A percentile compares a stretch with the other conserved stretches of the same genome.
Conservation (phyloP, 1,139 yeast genomes). For the Taiozyma sp. region DNA sequence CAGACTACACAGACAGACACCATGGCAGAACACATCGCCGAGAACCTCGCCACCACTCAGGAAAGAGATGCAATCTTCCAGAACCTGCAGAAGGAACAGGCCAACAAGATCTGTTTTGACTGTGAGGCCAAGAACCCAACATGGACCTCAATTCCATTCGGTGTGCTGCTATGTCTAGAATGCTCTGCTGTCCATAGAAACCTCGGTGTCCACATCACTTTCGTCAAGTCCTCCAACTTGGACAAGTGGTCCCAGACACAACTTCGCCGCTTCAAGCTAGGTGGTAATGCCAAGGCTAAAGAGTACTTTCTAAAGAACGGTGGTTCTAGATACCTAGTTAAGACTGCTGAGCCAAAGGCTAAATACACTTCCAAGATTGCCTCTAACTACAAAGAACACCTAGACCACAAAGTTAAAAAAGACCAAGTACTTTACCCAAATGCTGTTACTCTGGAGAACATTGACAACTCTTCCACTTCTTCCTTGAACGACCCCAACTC, state of each 20-base stretch:
- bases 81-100: slow-evolving; percentile 57
- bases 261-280: slow-evolving; percentile 83
- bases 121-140: slow-evolving; percentile 94
- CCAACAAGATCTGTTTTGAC: slow-evolving; percentile 87
- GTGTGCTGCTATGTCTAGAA: slow-evolving; percentile 88
- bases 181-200: slow-evolving; percentile 98
- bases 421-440: slow-evolving; percentile 73
- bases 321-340: slow-evolving; percentile 62
- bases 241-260: slow-evolving; percentile 93
- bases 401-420: slow-evolving; percentile 59
- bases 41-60: slow-evolving; percentile 55
- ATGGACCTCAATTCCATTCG: slow-evolving; percentile 97
- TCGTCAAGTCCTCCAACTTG: slow-evolving; percentile 87
- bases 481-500: slow-evolving; percentile 33
- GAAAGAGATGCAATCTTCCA: slow-evolving; percentile 58
- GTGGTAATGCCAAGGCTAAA: slow-evolving; percentile 85
- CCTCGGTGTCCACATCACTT: slow-evolving; percentile 92
- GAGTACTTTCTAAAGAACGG: slow-evolving; percentile 83
- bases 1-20: neutral
- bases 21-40: slow-evolving; percentile 42
- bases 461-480: slow-evolving; percentile 35
- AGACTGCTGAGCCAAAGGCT: slow-evolving; percentile 58
- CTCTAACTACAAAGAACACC: slow-evolving; percentile 68
- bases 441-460: slow-evolving; percentile 55
- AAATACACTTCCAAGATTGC: slow-evolving; percentile 85